Evolutionary conservation across 345 rosid genomes (phyloP), one percentile per base, ranked within the genome.

Genomic region (Eucalyptus regnans): DNA sequence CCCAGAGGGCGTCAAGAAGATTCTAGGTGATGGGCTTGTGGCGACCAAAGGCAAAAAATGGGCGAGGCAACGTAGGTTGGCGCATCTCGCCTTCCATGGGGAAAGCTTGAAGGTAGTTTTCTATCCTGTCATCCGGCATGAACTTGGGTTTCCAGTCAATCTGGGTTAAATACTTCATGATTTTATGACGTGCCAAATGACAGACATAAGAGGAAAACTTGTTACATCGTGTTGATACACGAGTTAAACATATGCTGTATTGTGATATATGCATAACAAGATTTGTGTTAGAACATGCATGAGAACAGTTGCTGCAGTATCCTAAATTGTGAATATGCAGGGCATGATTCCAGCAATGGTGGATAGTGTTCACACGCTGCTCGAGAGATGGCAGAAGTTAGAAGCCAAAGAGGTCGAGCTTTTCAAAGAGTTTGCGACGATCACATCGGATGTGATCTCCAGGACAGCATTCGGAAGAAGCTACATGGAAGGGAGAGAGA

Each of bases 381-480:
- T 92, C 7, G 89, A 91, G 37, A 92, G 92, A 87, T 93, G 94
- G 95, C 91, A 90, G 89, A 51, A 86, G 2, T 76, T 87, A 49
- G 92, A 88, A 66, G 91, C 87, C 5, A 91, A 90, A 54, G 94
- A 95, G 90, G 91, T 93, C 6, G 94, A 94, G 44, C 92, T 91
- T 12, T 86, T 54, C 43, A 27, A 88, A 41, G 95, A 95, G 87
- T 83, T 93, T 31, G 91, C 31, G 81, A 13, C 87, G 7, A 90
- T 94, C 48, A 93, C 94, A 11, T 92, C 94, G 17, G 93, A 93
- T 86, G 68, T 93, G 86, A 94, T 94, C 64, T 93, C 94, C 5
- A 90, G 92, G 90, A 93, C 95, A 60, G 92, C 95, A 25, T 93
- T 94, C 54, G 95, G 95, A 33, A 92, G 94, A 83, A 92, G 92